Evolutionary conservation across 495 filamentous ascomycete genomes (phyloP).

Genomic region (Annulohypoxylon nitens): DNA sequence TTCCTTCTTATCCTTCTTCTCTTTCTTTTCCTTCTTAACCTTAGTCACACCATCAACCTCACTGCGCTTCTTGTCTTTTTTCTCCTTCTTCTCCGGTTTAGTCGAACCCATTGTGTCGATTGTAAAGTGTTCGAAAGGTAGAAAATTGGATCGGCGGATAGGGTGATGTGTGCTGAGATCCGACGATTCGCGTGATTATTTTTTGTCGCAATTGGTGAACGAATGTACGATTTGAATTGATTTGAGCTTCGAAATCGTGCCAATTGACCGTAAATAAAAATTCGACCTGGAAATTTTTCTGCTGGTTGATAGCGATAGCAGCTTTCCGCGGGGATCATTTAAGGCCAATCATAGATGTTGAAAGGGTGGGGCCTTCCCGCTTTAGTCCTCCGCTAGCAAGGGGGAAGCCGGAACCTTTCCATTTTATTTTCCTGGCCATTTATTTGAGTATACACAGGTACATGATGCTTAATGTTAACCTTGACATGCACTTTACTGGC

Average conservation of each 20-base stretch:
- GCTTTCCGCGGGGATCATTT: constrained; percentile 34
- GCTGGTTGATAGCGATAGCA: constrained; percentile 25
- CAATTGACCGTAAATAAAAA: constrained; percentile 43
- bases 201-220: constrained; percentile 21
- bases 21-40: constrained; percentile 79
- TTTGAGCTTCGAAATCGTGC: constrained; percentile 21
- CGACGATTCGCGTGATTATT: neutral
- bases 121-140: neutral
- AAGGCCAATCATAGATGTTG: constrained; percentile 31
- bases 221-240: constrained; percentile 24
- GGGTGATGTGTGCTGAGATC: neutral
- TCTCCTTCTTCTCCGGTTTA: constrained; percentile 73
- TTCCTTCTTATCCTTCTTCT: constrained; percentile 75
- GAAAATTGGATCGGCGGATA: neutral
- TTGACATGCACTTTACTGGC: neutral
- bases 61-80: constrained; percentile 79
- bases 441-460: neutral
- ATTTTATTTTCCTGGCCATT: constrained; percentile 4
- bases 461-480: neutral
- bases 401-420: constrained; percentile 9
- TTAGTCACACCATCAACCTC: constrained; percentile 82
- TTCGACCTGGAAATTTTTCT: constrained; percentile 41
- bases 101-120: constrained; percentile 49
- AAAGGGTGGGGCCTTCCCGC: constrained; percentile 23
- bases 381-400: constrained; percentile 19